Evolutionary conservation across 108 stramenopile genomes (phyloP), one percentile per base, ranked within the genome.

Genomic region (Fistulifera pelliculosa): DNA sequence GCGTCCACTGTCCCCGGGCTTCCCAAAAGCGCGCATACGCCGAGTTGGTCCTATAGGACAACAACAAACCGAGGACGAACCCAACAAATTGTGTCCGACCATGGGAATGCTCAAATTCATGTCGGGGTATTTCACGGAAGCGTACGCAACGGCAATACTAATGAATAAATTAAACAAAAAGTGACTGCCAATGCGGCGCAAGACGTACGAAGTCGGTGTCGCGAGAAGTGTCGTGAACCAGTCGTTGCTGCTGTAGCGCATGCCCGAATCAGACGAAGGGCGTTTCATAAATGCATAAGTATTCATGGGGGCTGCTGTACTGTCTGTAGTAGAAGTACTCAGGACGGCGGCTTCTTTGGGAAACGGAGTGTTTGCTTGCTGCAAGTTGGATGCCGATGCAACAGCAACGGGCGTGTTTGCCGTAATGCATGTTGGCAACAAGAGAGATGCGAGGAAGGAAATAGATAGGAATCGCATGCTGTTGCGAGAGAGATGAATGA

Each of bases 1-100:
- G 67, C 49, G 70, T 53, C 78, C 78, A 83, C 41, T 74, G 39
- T 66, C 68, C 41, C n/a, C 78, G 52, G 26, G 77, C 81, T 38
- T 83, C 81, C 66, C 70, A 74, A 52, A 82, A 93, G 49, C 95
- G 73, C 44, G 85, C 74, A 56, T 96, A 96, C 12, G 92, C 90
- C 16, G 77, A 73, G 60, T 94, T 94, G 8, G 94, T 94, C 14
- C 92, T 75, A 52, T 94, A 94, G 7, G 92, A 93, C 14, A 96
- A 71, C 22, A 96, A 67, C 41, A 94, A 69, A 40, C 87, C 77
- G 48, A 94, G 65, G 95, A 87, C 10, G 59, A 50, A 2, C 77
- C 77, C 0, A 87, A 39, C 18, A 83, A 60, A 8, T 52, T 60
- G 57, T 87, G 85, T 19, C 83, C 77, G 51, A 83, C 65, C 6